phyloP scores from a whole-genome alignment of 2,329 filamentous ascomycete genomes.

The Chrysoporthe cubensis region DNA sequence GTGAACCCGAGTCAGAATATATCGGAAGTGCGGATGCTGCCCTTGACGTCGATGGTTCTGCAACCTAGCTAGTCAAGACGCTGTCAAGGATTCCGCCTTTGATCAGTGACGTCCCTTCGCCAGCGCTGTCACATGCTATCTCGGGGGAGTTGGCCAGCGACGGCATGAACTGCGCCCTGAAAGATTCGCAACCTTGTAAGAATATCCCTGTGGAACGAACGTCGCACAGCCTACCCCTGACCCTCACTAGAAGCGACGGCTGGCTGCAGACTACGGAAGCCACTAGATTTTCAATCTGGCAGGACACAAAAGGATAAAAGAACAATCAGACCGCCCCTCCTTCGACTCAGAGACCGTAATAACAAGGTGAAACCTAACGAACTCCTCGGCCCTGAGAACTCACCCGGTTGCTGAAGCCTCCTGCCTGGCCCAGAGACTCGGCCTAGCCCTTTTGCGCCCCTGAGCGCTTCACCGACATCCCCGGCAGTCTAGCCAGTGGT shows the following conservation, averaged over 20 bases:
- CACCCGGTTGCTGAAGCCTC: too few relatives aligned
- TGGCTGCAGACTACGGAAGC: conserved; percentile 1
- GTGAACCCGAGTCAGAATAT: neutral
- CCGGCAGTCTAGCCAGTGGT: neutral
- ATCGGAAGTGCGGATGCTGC: neutral
- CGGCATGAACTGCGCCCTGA: neutral
- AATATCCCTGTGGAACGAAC: neutral
- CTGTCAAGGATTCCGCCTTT: neutral
- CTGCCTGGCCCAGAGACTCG: neutral
- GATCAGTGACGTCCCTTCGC: neutral
- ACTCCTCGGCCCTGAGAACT: too few relatives aligned
- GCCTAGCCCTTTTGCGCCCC: neutral
- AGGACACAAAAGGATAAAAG: neutral
- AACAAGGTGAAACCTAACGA: neutral
- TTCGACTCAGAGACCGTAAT: neutral
- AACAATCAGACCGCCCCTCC: neutral
- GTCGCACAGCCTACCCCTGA: neutral
- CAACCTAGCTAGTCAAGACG: neutral
- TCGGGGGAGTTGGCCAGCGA: neutral
- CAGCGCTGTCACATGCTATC: neutral
- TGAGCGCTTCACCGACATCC: neutral
- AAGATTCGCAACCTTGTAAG: neutral
- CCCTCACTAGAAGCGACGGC: neutral
- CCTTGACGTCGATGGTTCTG: neutral
- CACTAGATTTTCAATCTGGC: neutral